Base-by-base conservation (phyloP, 78 protist genomes). In the Neovahlkampfia damariscottae region DNA sequence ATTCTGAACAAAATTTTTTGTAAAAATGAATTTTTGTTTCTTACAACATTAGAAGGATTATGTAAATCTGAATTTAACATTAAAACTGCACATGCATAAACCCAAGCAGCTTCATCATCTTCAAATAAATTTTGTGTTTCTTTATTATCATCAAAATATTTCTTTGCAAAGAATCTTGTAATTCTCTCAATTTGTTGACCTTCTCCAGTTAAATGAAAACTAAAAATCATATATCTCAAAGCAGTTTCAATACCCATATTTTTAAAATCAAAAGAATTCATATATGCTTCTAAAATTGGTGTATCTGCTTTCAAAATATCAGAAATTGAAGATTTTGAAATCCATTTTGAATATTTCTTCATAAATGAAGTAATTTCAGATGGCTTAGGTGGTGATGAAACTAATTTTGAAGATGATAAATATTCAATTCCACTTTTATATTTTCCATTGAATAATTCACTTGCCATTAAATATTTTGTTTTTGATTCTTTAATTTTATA, bases 51-150 rank as follows among this genome's bases (percentile, higher is more conserved):
- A n/a, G n/a, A n/a, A n/a, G n/a, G n/a, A 76, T 76, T 76, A 50
- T 76, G 5, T n/a, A 76, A 3, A 67, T 76, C 79, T 3, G 79
- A 59, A 5, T 76, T 76, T 5, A 76, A 38, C 79, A 76, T 50
- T 3, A 50, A 5, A 3, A 68, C 50, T 5, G 79, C 67, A 32
- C 37, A 37, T 31, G 67, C 35, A 34, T 59, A 68, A 76, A 68
- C 38, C 5, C 50, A 76, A 69, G 41, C 70, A 7, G 27, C 7
- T 36, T 40, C 67, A n/a, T 19, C 62, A 19, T 19, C 19, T 19
- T 50, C 62, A n/a, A n/a, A n/a, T n/a, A 50, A n/a, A 19, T 50
- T n/a, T 19, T 50, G 19, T 19, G 19, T 19, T n/a, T 50, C 19
- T 19, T 19, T 19, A 50, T 50, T 50, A 19, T 50, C 19, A 19